Percentiles rank a stretch among this genome's conserved stretches.
phyloP scores from a whole-genome alignment of 805 yeast genomes.

The Lipomyces anomalus region DNA sequence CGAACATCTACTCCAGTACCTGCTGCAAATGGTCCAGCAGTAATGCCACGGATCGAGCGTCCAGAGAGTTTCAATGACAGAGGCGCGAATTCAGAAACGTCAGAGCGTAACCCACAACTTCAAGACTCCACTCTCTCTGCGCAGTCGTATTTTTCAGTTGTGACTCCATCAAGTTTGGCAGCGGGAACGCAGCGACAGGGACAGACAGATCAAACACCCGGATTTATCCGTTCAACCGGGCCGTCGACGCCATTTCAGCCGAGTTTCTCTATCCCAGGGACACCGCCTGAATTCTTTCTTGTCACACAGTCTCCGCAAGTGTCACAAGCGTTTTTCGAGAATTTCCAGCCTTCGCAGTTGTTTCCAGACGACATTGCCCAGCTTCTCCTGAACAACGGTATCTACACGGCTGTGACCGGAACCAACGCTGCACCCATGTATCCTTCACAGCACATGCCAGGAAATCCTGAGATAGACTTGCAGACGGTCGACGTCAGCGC shows the following conservation, averaged over 20 bases:
- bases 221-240: conserved; percentile 7
- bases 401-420: not conserved
- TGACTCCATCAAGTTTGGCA: too few species aligned
- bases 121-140: too few species aligned
- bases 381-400: conserved; percentile 4
- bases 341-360: conserved; percentile 53
- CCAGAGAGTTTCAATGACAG: too few species aligned
- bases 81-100: too few species aligned
- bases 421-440: not conserved
- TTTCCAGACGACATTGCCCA: conserved; percentile 44
- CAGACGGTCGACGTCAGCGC: not conserved
- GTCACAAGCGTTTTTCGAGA: conserved; percentile 38
- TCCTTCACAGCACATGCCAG: not conserved
- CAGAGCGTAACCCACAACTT: too few species aligned
- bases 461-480: too few species aligned
- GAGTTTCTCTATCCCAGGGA: conserved; percentile 19
- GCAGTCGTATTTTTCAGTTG: too few species aligned
- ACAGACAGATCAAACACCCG: too few species aligned
- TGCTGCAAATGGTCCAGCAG: not conserved
- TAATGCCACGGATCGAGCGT: not conserved
- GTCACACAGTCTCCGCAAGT: conserved; percentile 31
- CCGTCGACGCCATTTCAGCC: conserved; percentile 13
- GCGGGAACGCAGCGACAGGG: too few species aligned
- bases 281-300: conserved; percentile 31
- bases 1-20: not conserved